Percentiles rank a stretch among this genome's conserved stretches.
phyloP scores from a whole-genome alignment of 192 early-diverging fungal species.

The Backusella parvicylindrica region DNA sequence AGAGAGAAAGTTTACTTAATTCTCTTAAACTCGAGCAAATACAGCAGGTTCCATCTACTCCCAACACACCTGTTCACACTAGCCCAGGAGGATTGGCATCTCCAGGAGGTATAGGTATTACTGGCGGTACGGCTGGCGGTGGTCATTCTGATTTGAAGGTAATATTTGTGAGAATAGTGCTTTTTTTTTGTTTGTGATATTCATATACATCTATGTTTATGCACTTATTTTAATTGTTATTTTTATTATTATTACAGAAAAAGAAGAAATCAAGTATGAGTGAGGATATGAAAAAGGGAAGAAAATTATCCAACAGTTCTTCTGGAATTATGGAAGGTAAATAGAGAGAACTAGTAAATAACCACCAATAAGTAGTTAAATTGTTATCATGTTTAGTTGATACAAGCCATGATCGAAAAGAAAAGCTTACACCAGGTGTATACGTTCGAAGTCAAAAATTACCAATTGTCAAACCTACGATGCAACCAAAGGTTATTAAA shows the following conservation, averaged over 20 bases:
- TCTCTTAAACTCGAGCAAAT: slow-evolving; percentile 53
- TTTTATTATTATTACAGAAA: slow-evolving; percentile 11
- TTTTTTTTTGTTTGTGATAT: not conserved
- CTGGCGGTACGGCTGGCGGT: slow-evolving; percentile 31
- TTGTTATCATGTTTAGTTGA: not conserved
- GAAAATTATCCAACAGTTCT: slow-evolving; percentile 25
- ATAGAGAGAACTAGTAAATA: not conserved
- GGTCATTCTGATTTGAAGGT: slow-evolving; percentile 22
- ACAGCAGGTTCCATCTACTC: slow-evolving; percentile 25
- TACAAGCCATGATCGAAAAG: slow-evolving; percentile 28
- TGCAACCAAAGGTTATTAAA: slow-evolving; percentile 46
- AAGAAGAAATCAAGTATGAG: slow-evolving; percentile 30
- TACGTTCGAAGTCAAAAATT: slow-evolving; percentile 62
- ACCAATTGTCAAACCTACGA: slow-evolving; percentile 46
- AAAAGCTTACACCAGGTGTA: slow-evolving; percentile 59
- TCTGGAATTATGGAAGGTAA: slow-evolving; percentile 13
- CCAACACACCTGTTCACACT: slow-evolving; percentile 18
- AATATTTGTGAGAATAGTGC: not conserved
- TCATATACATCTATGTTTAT: not conserved
- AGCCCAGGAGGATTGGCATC: slow-evolving; percentile 1
- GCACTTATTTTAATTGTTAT: not conserved
- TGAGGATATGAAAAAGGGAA: slow-evolving; percentile 24
- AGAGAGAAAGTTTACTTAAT: slow-evolving; percentile 77
- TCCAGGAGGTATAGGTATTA: slow-evolving; percentile 37
- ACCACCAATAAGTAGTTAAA: not conserved